Conservation (phyloP, 306 rosid genomes). For the Aeschynomene evenia region DNA sequence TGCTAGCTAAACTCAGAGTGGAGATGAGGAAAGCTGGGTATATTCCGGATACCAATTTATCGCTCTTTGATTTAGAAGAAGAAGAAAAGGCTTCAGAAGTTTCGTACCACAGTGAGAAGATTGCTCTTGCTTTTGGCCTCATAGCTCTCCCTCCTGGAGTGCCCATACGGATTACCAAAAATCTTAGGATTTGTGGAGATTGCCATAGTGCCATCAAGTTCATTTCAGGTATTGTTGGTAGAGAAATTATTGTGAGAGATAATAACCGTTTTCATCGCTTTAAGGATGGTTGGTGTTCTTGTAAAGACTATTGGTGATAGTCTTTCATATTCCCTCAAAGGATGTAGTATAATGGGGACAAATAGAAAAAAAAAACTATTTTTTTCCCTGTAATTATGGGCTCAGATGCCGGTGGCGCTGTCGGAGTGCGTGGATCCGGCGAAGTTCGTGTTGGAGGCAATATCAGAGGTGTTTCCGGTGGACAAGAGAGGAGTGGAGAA, state of each 20-base stretch:
- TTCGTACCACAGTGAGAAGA: conserved; percentile 81
- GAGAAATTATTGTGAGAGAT: conserved; percentile 72
- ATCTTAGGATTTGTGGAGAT: conserved; percentile 54
- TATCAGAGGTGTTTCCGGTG: conserved; percentile 47
- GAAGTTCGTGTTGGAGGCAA: conserved; percentile 79
- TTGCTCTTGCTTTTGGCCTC: conserved; percentile 81
- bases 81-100: conserved; percentile 77
- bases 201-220: conserved; percentile 53
- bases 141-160: conserved; percentile 64
- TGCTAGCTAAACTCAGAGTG: conserved; percentile 54
- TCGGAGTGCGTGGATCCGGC: conserved; percentile 88
- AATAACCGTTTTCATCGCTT: conserved; percentile 69
- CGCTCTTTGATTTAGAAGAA: conserved; percentile 73
- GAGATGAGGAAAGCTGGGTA: conserved; percentile 72
- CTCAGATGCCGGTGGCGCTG: conserved; percentile 67
- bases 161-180: conserved; percentile 67
- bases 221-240: conserved; percentile 60
- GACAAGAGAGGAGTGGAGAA: conserved; percentile 70
- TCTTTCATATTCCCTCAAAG: conserved; percentile 3
- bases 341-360: not conserved
- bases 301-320: conserved; percentile 69
- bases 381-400: not conserved
- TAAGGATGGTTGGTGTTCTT: conserved; percentile 59
- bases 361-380: not conserved
- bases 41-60: conserved; percentile 58